A percentile compares a stretch with the other conserved stretches of the same genome.
Conservation (phyloP, 169 alveolate genomes). For the Pseudocohnilembus persalinus region DNA sequence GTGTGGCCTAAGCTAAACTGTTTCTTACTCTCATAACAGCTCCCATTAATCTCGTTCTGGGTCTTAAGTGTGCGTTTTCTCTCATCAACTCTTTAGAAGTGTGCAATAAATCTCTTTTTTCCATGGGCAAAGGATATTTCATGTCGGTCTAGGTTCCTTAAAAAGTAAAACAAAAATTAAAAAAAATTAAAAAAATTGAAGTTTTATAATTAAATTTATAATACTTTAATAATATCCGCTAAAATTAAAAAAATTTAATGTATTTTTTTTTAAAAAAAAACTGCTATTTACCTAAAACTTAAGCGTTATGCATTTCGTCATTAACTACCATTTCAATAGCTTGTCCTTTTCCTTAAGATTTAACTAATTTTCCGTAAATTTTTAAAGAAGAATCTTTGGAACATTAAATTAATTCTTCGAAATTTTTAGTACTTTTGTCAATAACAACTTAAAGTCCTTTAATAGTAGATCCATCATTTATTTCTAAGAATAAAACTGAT, state of each 20-base stretch:
- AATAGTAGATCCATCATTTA: conserved; percentile 96
- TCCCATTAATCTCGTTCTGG: conserved; percentile 95
- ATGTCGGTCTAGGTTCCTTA: conserved; percentile 87
- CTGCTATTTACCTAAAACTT: conserved; percentile 52
- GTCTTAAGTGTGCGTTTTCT: conserved; percentile 97
- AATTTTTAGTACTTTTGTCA: conserved; percentile 81
- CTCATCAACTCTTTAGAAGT: conserved; percentile 91
- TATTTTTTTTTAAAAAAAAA: not conserved
- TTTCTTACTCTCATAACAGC: conserved; percentile 94
- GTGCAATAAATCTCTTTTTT: conserved; percentile 88
- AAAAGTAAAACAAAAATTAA: conserved; percentile 55
- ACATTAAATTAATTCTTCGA: conserved; percentile 65
- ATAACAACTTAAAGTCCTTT: conserved; percentile 93
- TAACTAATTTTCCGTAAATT: conserved; percentile 90
- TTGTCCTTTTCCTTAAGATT: conserved; percentile 92
- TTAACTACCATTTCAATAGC: conserved; percentile 76
- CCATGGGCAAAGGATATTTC: conserved; percentile 93
- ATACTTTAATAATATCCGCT: conserved; percentile 2
- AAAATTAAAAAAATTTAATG: conserved; percentile 1
- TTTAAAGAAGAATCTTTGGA: conserved; percentile 88
- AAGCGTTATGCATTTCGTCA: conserved; percentile 54
- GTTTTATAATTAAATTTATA: too few relatives aligned
- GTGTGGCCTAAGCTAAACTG: conserved; percentile 95
- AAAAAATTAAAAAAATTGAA: conserved; percentile 47
- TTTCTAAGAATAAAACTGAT: conserved; percentile 88